phyloP scores from a whole-genome alignment of 257 asterid species.

The Forsythia viridissima region DNA sequence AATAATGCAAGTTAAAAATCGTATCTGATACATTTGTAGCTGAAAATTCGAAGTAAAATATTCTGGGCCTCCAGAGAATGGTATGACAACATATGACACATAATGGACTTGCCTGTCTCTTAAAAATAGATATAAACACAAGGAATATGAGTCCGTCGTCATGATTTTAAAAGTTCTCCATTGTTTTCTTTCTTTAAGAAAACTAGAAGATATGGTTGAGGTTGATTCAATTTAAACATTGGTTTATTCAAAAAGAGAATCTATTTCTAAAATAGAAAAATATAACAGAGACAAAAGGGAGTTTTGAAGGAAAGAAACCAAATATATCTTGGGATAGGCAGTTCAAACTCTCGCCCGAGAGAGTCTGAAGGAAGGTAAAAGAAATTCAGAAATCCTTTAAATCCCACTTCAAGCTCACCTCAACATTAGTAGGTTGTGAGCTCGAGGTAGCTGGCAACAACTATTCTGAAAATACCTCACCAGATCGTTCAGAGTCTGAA shows the following conservation, averaged over 20 bases:
- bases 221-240: too few species aligned
- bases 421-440: slow-evolving; percentile 62
- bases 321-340: background rate
- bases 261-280: too few species aligned
- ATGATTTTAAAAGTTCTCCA: too few species aligned
- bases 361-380: background rate
- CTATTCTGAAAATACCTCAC: slow-evolving; percentile 52
- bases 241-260: too few species aligned
- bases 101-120: too few species aligned
- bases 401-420: slow-evolving; percentile 44
- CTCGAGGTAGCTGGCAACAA: slow-evolving; percentile 63
- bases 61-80: too few species aligned
- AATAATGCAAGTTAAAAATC: background rate
- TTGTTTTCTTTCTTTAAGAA: too few species aligned
- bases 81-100: too few species aligned
- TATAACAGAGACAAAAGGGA: too few species aligned
- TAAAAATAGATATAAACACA: too few species aligned
- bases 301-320: too few species aligned
- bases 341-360: background rate
- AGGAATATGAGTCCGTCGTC: background rate
- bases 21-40: background rate
- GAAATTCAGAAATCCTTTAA: background rate
- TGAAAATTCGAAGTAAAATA: background rate
- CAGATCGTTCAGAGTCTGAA: slow-evolving; percentile 77
- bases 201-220: too few species aligned